Evolutionary conservation across 129 eudicot species (phyloP).

Genomic region (Ambrosia trifida): DNA sequence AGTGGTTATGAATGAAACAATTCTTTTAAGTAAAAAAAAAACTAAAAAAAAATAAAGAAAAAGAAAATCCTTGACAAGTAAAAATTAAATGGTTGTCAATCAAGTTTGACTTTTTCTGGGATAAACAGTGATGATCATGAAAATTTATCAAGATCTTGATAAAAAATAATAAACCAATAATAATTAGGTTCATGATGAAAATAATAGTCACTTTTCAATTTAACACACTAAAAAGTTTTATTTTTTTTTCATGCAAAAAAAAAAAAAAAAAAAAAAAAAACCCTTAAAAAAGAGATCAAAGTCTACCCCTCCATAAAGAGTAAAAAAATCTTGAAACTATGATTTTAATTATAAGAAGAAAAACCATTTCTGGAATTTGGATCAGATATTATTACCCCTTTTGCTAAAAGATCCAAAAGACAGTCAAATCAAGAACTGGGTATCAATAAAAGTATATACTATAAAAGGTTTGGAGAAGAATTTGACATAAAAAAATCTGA

Average conservation of each 20-base stretch:
- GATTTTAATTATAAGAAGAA: slow-evolving; percentile 17
- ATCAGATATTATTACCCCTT: not conserved
- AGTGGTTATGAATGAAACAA: not conserved
- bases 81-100: not conserved
- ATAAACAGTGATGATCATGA: slow-evolving; percentile 6
- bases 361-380: slow-evolving; percentile 28
- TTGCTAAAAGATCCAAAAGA: slow-evolving; percentile 12
- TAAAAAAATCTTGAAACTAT: slow-evolving; percentile 13
- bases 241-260: no score
- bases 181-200: not conserved
- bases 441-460: not conserved
- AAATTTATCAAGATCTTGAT: slow-evolving; percentile 7
- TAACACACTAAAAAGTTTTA: slow-evolving; percentile 9
- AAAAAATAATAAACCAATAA: not conserved
- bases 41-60: no score
- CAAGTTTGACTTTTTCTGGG: slow-evolving; percentile 18
- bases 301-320: slow-evolving; percentile 2
- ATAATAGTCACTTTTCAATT: not conserved
- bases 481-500: not conserved
- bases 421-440: slow-evolving; percentile 23
- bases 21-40: not conserved
- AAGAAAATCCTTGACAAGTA: not conserved
- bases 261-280: no score
- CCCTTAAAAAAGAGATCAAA: no score
- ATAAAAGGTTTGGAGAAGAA: slow-evolving; percentile 6